Conservation (phyloP, 1,284 basidiomycete genomes). For the Ganoderma sinense region DNA sequence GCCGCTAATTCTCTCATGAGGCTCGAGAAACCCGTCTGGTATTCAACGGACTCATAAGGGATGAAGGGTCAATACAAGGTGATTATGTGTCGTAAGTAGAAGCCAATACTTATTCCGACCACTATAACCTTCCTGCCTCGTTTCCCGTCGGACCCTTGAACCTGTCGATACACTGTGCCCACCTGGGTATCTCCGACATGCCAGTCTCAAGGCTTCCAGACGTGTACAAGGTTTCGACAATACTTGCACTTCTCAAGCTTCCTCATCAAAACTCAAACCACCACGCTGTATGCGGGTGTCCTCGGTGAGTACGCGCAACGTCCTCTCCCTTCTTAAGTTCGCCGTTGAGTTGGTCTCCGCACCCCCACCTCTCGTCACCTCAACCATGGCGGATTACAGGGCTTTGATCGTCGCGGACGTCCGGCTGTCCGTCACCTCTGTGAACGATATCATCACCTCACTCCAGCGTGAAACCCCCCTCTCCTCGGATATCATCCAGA, state of each 20-base stretch:
- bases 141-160: background rate
- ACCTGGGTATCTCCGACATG: background rate
- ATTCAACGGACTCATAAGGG: too few species aligned
- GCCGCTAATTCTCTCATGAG: too few species aligned
- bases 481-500: slow-evolving; percentile 11
- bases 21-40: too few species aligned
- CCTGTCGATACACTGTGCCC: background rate
- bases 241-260: background rate
- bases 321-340: background rate
- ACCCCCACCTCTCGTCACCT: background rate
- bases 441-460: slow-evolving; percentile 12
- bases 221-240: background rate
- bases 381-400: slow-evolving; percentile 3
- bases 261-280: background rate
- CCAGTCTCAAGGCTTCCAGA: background rate
- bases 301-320: background rate
- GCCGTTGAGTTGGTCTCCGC: background rate
- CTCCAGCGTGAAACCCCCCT: slow-evolving; percentile 11
- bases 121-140: too few species aligned
- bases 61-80: too few species aligned
- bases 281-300: background rate
- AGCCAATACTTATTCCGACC: too few species aligned
- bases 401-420: slow-evolving; percentile 5
- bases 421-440: slow-evolving; percentile 1
- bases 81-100: too few species aligned